These are phyloP conservation scores for Dispira parvispora DNA, from an alignment of 192 early-diverging fungal species.

Conservation along the genomic window DNA sequence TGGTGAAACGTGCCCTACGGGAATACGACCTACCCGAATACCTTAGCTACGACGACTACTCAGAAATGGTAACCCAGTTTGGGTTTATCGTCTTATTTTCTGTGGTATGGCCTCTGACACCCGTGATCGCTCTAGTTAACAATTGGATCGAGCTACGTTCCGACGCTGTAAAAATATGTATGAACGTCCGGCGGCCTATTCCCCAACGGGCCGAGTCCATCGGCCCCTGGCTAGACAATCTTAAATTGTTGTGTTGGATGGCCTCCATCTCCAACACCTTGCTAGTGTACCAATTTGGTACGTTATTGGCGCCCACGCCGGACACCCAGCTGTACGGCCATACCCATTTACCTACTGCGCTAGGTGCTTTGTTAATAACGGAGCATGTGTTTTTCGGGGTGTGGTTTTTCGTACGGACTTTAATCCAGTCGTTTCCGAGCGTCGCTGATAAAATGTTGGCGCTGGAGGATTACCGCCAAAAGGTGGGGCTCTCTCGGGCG, in stretches of 20 bases:
- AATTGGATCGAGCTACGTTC: slow-evolving; percentile 83
- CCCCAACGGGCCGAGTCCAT: slow-evolving; percentile 50
- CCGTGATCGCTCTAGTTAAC: slow-evolving; percentile 66
- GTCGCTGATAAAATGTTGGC: background rate
- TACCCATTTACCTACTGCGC: background rate
- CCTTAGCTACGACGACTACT: slow-evolving; percentile 75
- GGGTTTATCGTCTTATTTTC: slow-evolving; percentile 77
- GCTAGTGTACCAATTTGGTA: slow-evolving; percentile 34
- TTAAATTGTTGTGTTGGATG: slow-evolving; percentile 36
- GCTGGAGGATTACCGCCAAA: slow-evolving; percentile 3
- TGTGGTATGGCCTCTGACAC: slow-evolving; percentile 67
- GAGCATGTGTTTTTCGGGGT: slow-evolving; percentile 4
- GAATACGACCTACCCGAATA: slow-evolving; percentile 56
- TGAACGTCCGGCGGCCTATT: slow-evolving; percentile 49
- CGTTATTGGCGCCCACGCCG: slow-evolving; percentile 10
- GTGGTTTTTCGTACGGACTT: background rate
- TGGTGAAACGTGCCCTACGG: slow-evolving; percentile 11
- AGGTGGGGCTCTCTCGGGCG: background rate
- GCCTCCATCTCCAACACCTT: slow-evolving; percentile 34
- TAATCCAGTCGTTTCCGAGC: slow-evolving; percentile 1
- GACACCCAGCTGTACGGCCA: slow-evolving; percentile 2
- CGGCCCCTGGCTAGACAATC: slow-evolving; percentile 55
- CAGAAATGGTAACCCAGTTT: slow-evolving; percentile 89
- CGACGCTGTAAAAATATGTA: slow-evolving; percentile 83
- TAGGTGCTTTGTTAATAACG: background rate